Evolutionary conservation across 768 basidiomycete genomes (phyloP).

Genomic region (Kwoniella botswanensis): DNA sequence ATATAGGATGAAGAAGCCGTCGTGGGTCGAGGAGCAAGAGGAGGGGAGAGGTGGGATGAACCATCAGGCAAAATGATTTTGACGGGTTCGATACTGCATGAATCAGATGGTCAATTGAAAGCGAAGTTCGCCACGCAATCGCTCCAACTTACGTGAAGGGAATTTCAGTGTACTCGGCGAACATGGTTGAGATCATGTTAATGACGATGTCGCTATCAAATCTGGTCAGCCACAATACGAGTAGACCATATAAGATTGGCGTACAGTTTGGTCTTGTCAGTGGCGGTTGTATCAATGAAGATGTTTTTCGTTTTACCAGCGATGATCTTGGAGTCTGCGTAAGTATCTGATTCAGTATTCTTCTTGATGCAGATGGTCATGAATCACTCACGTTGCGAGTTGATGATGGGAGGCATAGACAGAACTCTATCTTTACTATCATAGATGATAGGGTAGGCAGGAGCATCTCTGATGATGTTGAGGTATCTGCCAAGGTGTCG

Average conservation of each 20-base stretch:
- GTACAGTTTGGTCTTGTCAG: slow-evolving; percentile 88
- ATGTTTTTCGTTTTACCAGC: slow-evolving; percentile 89
- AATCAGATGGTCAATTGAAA: background rate
- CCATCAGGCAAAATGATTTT: slow-evolving; percentile 81
- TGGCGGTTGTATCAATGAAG: slow-evolving; percentile 96
- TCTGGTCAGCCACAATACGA: slow-evolving; percentile 6
- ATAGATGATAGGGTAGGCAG: slow-evolving; percentile 97
- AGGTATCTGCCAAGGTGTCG: slow-evolving; percentile 88
- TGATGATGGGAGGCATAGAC: slow-evolving; percentile 90
- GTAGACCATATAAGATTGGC: background rate
- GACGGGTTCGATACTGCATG: slow-evolving; percentile 87
- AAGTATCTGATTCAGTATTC: background rate
- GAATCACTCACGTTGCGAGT: slow-evolving; percentile 53
- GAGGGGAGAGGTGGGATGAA: slow-evolving; percentile 74
- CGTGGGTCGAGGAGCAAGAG: slow-evolving; percentile 74
- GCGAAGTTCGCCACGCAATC: background rate
- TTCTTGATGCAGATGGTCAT: background rate
- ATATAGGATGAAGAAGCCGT: slow-evolving; percentile 85
- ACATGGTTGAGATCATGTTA: slow-evolving; percentile 96
- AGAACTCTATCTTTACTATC: slow-evolving; percentile 83
- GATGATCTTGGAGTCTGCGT: slow-evolving; percentile 77
- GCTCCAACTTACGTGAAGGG: slow-evolving; percentile 79
- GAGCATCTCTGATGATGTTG: slow-evolving; percentile 89
- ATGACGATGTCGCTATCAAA: slow-evolving; percentile 73
- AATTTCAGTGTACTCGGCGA: slow-evolving; percentile 90